Evolutionary conservation across 352 stramenopile genomes (phyloP), one percentile per base, ranked within the genome.

Genomic region (Globisporangium megalacanthum): DNA sequence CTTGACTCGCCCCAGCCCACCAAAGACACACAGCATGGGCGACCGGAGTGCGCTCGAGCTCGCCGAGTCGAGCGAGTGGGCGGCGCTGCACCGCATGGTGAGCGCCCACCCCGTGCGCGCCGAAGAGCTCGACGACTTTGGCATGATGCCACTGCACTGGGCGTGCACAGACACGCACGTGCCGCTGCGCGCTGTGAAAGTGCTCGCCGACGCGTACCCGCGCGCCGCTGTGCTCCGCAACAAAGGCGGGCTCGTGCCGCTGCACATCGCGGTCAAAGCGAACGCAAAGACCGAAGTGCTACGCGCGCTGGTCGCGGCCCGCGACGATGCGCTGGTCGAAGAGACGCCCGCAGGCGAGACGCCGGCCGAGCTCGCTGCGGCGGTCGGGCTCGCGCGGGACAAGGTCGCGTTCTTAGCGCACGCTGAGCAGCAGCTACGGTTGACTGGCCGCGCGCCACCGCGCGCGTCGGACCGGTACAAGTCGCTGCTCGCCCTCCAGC

Each of bases 71-170:
- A 82, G 72, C 49, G 73, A 83, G 35, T 93, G 83, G 83, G 69
- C 66, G 39, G 71, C 80, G 57, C 70, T 93, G 42, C 71, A 86
- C 54, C 74, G 73, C 20, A 73, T 88, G 50, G 60, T 93, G 55
- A 65, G 69, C 9, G 65, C 65, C 11, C 51, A 81, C 25, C 65
- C 78, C 6, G 68, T 77, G 61, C 70, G 68, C 66, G 83, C 83
- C 22, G 72, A 89, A 48, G 79, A 91, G 56, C 75, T 79, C 59
- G 83, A 94, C 68, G 84, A 94, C 71, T 92, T 92, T 56, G 84
- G 82, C 58, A 94, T 94, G 78, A 83, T 89, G 75, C 77, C 81
- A 54, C 69, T 94, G 55, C 83, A 94, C 68, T 94, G 83, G 83
- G 79, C 81, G 46, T 94, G 83, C 66, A 94, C 83, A 0, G 83